Conservation (phyloP, 2,329 filamentous ascomycete species). For the Fusarium algeriense region DNA sequence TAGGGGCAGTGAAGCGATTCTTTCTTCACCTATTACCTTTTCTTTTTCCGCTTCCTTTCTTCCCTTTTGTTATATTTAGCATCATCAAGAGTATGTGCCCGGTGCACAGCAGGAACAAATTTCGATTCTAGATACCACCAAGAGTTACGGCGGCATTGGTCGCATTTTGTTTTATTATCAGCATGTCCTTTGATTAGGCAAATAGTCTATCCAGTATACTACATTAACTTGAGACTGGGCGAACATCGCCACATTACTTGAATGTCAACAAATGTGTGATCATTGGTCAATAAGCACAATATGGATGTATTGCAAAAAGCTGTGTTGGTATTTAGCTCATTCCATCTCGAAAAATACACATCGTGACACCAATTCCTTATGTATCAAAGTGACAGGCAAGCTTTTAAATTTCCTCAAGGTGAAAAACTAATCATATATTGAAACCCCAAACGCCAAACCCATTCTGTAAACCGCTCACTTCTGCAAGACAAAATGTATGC, state of each 20-base stretch:
- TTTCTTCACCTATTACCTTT: conserved; percentile 1
- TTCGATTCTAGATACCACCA: conserved; percentile 43
- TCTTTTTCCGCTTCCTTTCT: conserved; percentile 13
- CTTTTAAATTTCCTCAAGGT: background rate
- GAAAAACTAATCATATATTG: conserved; percentile 8
- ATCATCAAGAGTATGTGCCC: conserved; percentile 37
- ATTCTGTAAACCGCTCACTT: conserved; percentile 37
- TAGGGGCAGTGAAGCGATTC: conserved; percentile 12
- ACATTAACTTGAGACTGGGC: background rate
- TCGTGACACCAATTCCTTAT: background rate
- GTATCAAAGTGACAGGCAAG: conserved; percentile 5
- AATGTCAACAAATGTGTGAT: background rate
- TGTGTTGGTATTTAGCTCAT: background rate
- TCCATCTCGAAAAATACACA: background rate
- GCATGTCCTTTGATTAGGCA: conserved; percentile 16
- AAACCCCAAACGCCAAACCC: conserved; percentile 41
- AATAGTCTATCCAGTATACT: conserved; percentile 3
- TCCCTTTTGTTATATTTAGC: conserved; percentile 18
- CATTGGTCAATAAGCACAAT: background rate
- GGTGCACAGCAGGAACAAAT: conserved; percentile 26
- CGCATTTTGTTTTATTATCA: conserved; percentile 25
- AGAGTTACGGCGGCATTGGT: conserved; percentile 29
- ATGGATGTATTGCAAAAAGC: background rate
- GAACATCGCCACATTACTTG: background rate
- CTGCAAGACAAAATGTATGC: conserved; percentile 2